Evolutionary conservation across 352 stramenopile genomes (phyloP), one percentile per base, ranked within the genome.

Genomic region (Phytophthora palmivora): DNA sequence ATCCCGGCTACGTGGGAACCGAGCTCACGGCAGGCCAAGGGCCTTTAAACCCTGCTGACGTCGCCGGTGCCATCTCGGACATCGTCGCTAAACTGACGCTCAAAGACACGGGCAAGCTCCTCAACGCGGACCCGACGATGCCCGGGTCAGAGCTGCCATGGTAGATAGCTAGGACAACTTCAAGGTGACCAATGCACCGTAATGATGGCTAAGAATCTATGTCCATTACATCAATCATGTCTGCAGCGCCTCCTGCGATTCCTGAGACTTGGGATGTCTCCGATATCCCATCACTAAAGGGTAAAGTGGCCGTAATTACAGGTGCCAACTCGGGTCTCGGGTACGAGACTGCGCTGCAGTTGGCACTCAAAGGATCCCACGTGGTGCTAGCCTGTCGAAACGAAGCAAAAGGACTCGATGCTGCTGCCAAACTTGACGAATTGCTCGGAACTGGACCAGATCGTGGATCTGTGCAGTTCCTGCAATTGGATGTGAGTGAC

Each of bases 401-500:
- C 33, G 33, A 74, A 33, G 33, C 30, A 4, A 57, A 63, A 8
- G 74, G 60, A 0, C 36, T 28, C 4, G 26, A 73, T 5, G 69
- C 74, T 8, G 50, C 67, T 24, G 19, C 50, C 9, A 30, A 39
- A n/a, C 72, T 85, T 22, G 45, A 37, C 19, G 64, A 61, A 44
- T n/a, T 34, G 14, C 10, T 71, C 12, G 38, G 16, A 2, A 57
- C 18, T 5, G 21, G 39, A 16, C 4, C 32, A 6, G 37, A 51
- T 6, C 39, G 53, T 14, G 59, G 59, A 36, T 59, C 26, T 5
- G 70, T 84, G 6, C 63, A 86, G 47, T 81, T 87, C 38, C 67
- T 88, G 51, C 56, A 67, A 43, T 33, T 88, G 10, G 74, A 86
- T 24, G 24, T 88, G 58, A 62, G 67, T 14, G 58, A 69, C 21